Base-by-base conservation (phyloP, 2,329 filamentous ascomycete genomes). In the Colletotrichum sublineola region DNA sequence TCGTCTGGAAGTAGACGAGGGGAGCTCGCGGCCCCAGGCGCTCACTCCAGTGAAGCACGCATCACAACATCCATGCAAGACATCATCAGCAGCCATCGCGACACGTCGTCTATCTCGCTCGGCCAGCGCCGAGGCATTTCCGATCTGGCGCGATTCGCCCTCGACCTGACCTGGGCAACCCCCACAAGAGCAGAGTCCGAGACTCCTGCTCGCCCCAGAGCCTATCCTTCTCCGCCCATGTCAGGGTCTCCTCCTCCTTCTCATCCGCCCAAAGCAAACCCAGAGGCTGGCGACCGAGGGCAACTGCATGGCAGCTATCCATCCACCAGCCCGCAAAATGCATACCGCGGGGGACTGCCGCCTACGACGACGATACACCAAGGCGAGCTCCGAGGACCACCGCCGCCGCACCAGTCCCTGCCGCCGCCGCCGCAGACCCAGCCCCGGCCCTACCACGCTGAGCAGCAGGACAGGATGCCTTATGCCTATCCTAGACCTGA, bases 221-320 rank as follows among this genome's bases (percentile, higher is more conserved):
- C 87, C 80, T 92, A 92, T 84, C 90, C 90, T 81, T 92, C 91
- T 86, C 90, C 91, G 84, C 91, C 91, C 87, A 92, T 92, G 91
- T 92, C 91, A 86, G 90, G 89, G 80, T 91, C 90, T 85, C 89
- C 90, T 78, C 86, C 46, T 24, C 44, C 86, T 24, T 20, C 86
- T 77, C 84, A 87, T 78, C 87, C 89, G 82, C 84, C 86, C 80
- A 90, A 88, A 84, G 81, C 83, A 84, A 86, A 86, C 80, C 86
- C 84, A 82, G 88, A 90, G 82, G 85, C 85, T 78, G 85, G 84
- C 82, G 86, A 88, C 81, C 85, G 86, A 81, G 83, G 85, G 79
- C 86, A 87, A 70, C 74, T 69, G 58, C 76, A 77, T 78, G 84
- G 82, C 78, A 80, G 81, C 77, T 88, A 84, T 77, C 81, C 82